Evolutionary conservation across 768 basidiomycete genomes (phyloP).

Genomic region (Lactifluus subvellereus): DNA sequence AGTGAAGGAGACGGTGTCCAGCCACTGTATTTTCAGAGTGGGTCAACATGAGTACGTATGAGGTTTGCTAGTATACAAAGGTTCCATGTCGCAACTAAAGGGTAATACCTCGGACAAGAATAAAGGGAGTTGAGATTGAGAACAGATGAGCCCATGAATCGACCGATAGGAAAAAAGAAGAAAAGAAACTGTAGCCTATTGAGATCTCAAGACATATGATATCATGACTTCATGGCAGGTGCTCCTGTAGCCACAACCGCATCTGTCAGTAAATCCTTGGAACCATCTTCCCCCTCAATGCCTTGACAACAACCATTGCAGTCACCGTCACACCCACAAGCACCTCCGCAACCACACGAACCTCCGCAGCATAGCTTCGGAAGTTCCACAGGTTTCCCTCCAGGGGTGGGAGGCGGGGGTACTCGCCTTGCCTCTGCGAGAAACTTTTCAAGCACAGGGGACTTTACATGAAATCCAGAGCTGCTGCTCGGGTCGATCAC

Average conservation of each 20-base stretch:
- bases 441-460: constrained; percentile 20
- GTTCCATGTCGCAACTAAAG: constrained; percentile 1
- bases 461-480: neutral
- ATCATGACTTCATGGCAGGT: neutral
- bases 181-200: neutral
- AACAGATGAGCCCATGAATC: neutral
- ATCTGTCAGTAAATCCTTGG: neutral
- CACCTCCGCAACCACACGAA: constrained; percentile 19
- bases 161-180: neutral
- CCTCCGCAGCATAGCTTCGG: constrained; percentile 25
- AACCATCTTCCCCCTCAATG: neutral
- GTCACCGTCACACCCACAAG: constrained; percentile 20
- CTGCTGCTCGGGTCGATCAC: constrained; percentile 12
- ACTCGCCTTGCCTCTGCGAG: constrained; percentile 20
- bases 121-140: neutral
- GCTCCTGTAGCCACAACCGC: neutral
- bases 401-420: constrained; percentile 17
- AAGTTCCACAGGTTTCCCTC: constrained; percentile 21
- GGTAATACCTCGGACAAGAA: neutral
- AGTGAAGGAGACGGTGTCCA: neutral
- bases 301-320: constrained; percentile 19
- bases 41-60: neutral
- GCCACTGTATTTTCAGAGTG: neutral
- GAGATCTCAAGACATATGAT: neutral
- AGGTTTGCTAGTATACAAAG: constrained; percentile 9